Base-by-base conservation (phyloP, 371 early-diverging fungal genomes). In the Mucor mucedo region DNA sequence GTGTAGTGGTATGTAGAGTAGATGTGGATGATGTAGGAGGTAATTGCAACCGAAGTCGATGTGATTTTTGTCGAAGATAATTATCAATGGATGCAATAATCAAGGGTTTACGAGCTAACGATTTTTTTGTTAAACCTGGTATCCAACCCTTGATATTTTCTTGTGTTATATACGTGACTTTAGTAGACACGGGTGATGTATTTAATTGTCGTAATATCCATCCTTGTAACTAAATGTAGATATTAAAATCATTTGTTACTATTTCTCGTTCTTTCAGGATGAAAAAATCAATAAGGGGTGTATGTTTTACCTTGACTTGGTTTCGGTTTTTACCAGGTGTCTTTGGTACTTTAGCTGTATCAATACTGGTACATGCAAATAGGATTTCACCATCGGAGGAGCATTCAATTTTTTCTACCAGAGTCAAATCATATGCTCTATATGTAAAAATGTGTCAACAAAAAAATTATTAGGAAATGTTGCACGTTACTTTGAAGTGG, bases 331-430 rank as follows among this genome's bases (percentile, higher is more conserved):
- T 84, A 42, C 84, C 84, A 6, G 84, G 70, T 47, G 80, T 74
- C 27, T 76, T 77, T 13, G 88, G 89, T 38, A 87, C 72, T 60
- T 86, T 83, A 14, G 79, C 77, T 2, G 87, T 84, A 33, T 89
- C 84, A 35, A 87, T 79, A 44, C 88, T 88, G 6, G 88, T 85
- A 52, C 84, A 83, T 1, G 84, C 89, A 71, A 89, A 87, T 35
- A 80, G 63, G 54, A 90, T 89, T 27, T 84, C 85, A 13, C 88
- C 88, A 44, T 80, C 83, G 3, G 75, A 67, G 42, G 79, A 76
- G 16, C 85, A 83, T 55, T 88, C 87, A 30, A 84, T 84, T 58
- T 84, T 75, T 66, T 89, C 90, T 40, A 89, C 85, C 48, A 88
- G 60, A 8, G 87, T 78, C 27, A 87, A 69, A 62, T 89, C 90